Percentiles rank a stretch among this genome's conserved stretches.
Conservation (phyloP, 495 filamentous ascomycete species). For the Daldinia loculata region DNA sequence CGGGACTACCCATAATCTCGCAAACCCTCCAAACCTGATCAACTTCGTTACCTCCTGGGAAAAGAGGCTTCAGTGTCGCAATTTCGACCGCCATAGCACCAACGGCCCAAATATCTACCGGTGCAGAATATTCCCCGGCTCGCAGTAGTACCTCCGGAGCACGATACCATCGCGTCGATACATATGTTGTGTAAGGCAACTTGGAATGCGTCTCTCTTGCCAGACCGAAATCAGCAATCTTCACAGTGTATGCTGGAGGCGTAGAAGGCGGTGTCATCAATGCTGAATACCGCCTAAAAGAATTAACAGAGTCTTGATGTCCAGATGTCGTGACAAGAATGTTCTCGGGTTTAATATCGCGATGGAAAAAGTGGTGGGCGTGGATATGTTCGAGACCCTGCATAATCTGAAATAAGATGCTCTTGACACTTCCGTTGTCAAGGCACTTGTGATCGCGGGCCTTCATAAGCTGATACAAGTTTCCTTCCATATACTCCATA, state of each 20-base stretch:
- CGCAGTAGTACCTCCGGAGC: constrained; percentile 94
- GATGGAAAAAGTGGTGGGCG: constrained; percentile 96
- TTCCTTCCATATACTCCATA: constrained; percentile 99
- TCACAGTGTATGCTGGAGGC: constrained; percentile 92
- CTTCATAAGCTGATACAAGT: constrained; percentile 99
- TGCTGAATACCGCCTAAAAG: constrained; percentile 90
- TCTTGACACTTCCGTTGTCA: constrained; percentile 93
- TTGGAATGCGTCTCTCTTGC: constrained; percentile 96
- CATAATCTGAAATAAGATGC: constrained; percentile 96
- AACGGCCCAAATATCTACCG: constrained; percentile 98
- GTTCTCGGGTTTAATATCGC: constrained; percentile 99
- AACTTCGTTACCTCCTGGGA: constrained; percentile 97
- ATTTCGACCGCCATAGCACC: constrained; percentile 99
- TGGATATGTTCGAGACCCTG: constrained; percentile 97
- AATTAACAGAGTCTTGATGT: constrained; percentile 75
- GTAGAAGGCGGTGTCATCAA: constrained; percentile 94
- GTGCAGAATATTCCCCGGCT: constrained; percentile 96
- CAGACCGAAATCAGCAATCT: constrained; percentile 99
- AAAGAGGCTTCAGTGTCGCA: constrained; percentile 94
- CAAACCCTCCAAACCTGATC: constrained; percentile 99
- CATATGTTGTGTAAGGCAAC: constrained; percentile 96
- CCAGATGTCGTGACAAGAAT: constrained; percentile 96
- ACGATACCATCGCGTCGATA: constrained; percentile 98
- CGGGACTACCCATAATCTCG: constrained; percentile 99
- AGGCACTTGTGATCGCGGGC: constrained; percentile 92